Evolutionary conservation across 2,329 filamentous ascomycete species (phyloP).

Genomic region (Diaporthe amygdali): DNA sequence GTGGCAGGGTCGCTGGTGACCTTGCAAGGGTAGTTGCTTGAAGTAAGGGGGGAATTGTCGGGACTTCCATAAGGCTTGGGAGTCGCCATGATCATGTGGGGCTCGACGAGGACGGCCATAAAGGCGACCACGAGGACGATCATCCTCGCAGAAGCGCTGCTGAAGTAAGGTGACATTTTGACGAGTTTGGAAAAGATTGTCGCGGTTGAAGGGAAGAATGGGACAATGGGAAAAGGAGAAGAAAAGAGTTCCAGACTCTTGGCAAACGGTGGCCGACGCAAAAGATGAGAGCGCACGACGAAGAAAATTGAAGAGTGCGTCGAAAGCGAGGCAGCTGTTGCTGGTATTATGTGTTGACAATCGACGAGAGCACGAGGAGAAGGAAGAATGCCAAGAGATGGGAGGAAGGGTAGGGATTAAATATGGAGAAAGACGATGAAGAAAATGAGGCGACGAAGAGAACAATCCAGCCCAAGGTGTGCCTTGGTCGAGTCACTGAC

Average conservation of each 20-base stretch:
- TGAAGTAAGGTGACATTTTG: not conserved
- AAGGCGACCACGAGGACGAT: not conserved
- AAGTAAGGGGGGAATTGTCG: slow-evolving; percentile 23
- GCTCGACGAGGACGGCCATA: not conserved
- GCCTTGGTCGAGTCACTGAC: not conserved
- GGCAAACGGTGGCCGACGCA: not conserved
- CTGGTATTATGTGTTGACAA: slow-evolving; percentile 2
- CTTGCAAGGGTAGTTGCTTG: slow-evolving; percentile 25
- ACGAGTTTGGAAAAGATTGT: slow-evolving; percentile 6
- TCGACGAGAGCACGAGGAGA: not conserved
- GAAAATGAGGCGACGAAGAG: not conserved
- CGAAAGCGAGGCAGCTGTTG: not conserved
- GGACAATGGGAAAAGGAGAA: not conserved
- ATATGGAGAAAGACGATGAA: not conserved
- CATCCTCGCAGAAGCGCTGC: not conserved
- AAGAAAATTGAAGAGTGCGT: not conserved
- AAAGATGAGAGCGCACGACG: not conserved
- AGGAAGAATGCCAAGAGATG: not conserved
- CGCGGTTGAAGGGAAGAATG: not conserved
- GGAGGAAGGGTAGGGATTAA: not conserved
- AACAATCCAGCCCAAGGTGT: not conserved
- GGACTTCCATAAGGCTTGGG: slow-evolving; percentile 27
- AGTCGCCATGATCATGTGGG: slow-evolving; percentile 33
- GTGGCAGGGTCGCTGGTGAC: slow-evolving; percentile 19
- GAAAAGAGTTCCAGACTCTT: slow-evolving; percentile 6